Percentiles rank a stretch among this genome's conserved stretches.
Evolutionary conservation across 805 yeast species (phyloP).

Genomic region (Millerozyma acaciae): DNA sequence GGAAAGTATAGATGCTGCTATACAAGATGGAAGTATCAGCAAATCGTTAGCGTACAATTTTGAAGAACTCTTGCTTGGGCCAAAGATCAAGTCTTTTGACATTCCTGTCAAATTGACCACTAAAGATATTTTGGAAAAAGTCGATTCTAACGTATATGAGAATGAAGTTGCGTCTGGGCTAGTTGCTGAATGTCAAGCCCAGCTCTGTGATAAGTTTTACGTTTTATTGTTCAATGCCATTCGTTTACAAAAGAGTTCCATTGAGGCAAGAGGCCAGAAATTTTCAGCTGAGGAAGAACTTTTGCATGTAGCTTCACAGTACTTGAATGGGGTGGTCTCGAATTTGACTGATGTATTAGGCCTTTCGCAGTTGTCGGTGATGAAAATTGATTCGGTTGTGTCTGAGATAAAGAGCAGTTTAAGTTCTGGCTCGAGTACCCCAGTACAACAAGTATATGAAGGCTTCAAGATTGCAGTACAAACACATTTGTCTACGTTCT

Average conservation of each 20-base stretch:
- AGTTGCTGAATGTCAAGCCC: conserved; percentile 11
- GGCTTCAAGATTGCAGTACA: conserved; percentile 8
- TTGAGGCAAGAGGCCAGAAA: neutral
- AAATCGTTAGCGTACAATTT: conserved; percentile 11
- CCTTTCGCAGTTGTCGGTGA: conserved; percentile 5
- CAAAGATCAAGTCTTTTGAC: conserved; percentile 10
- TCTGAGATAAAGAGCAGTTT: conserved; percentile 7
- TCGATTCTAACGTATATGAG: conserved; percentile 10
- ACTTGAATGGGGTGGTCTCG: conserved; percentile 3
- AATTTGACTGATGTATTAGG: conserved; percentile 3
- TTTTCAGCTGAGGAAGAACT: neutral
- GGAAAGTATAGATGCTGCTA: conserved; percentile 9
- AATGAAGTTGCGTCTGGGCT: neutral
- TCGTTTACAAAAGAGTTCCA: conserved; percentile 4
- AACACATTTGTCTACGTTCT: neutral
- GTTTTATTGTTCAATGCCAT: conserved; percentile 13
- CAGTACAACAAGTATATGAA: conserved; percentile 9
- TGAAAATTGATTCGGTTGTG: conserved; percentile 9
- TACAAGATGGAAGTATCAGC: neutral
- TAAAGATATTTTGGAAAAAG: conserved; percentile 11
- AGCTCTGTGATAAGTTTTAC: conserved; percentile 15
- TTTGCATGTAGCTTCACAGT: conserved; percentile 3
- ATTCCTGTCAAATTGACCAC: conserved; percentile 13
- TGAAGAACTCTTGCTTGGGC: conserved; percentile 18
- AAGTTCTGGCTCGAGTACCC: neutral